Conservation (phyloP, 306 rosid species). For the Rubus parviflorus region DNA sequence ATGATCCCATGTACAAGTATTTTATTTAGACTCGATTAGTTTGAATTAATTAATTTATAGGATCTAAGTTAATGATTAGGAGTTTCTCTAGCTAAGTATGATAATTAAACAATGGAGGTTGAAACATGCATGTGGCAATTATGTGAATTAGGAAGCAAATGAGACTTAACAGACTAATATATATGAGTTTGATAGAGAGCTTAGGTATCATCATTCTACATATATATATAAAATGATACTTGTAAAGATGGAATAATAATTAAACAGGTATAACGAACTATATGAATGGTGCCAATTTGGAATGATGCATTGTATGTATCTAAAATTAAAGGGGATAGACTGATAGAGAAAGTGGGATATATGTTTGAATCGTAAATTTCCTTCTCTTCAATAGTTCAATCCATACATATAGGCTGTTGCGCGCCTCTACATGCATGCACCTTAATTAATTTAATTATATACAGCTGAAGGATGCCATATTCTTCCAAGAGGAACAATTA, state of each 20-base stretch:
- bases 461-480: neutral
- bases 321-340: neutral
- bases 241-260: neutral
- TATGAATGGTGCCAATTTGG: constrained; percentile 1
- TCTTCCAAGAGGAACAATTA: constrained; percentile 1
- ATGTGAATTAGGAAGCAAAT: constrained; percentile 23
- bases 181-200: neutral
- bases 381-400: constrained; percentile 3
- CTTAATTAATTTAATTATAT: neutral
- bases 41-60: constrained; percentile 32
- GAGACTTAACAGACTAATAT: constrained; percentile 17
- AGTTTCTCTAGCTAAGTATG: constrained; percentile 23
- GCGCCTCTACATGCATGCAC: constrained; percentile 20
- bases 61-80: constrained; percentile 58
- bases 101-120: constrained; percentile 32
- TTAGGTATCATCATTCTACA: constrained; percentile 11
- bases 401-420: neutral
- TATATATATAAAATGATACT: no score
- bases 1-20: constrained; percentile 3
- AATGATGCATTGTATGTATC: constrained; percentile 8
- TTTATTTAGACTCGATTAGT: neutral
- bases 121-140: constrained; percentile 48
- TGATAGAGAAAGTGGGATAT: no score
- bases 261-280: neutral
- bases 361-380: constrained; percentile 10